A percentile compares a stretch with the other conserved stretches of the same genome.
Conservation (phyloP, 2,329 filamentous ascomycete species). For the Cytospora mali region DNA sequence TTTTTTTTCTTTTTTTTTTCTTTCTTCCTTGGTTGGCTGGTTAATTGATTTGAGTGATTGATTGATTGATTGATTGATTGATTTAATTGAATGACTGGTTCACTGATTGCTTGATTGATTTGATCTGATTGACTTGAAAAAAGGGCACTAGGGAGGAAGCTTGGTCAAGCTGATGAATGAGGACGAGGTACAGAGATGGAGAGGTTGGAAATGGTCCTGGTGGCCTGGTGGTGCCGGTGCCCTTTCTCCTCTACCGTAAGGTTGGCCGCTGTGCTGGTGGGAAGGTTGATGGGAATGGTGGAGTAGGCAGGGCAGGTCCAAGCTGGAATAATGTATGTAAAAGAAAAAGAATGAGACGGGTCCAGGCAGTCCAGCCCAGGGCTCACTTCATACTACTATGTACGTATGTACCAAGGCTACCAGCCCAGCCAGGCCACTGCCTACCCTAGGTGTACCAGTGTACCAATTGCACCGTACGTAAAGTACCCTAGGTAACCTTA, state of each 20-base stretch:
- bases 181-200: neutral
- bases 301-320: constrained; percentile 14
- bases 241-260: constrained; percentile 2
- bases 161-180: neutral
- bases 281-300: constrained; percentile 16
- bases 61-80: neutral
- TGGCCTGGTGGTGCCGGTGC: constrained; percentile 1
- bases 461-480: no score
- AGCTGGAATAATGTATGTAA: constrained; percentile 12
- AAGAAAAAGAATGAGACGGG: constrained; percentile 4
- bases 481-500: no score
- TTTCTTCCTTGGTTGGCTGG: neutral
- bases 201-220: no score
- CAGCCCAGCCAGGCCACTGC: no score
- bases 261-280: constrained; percentile 1
- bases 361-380: constrained; percentile 3
- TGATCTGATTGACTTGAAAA: neutral
- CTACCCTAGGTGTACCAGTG: no score
- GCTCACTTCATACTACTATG: neutral
- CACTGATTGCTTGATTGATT: constrained; percentile 3
- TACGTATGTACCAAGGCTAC: no score
- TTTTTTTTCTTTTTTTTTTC: no score
- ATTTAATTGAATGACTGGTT: neutral
- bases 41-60: constrained; percentile 1
- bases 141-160: neutral